Conservation (phyloP, 2,329 filamentous ascomycete species). For the Fusarium sp. region DNA sequence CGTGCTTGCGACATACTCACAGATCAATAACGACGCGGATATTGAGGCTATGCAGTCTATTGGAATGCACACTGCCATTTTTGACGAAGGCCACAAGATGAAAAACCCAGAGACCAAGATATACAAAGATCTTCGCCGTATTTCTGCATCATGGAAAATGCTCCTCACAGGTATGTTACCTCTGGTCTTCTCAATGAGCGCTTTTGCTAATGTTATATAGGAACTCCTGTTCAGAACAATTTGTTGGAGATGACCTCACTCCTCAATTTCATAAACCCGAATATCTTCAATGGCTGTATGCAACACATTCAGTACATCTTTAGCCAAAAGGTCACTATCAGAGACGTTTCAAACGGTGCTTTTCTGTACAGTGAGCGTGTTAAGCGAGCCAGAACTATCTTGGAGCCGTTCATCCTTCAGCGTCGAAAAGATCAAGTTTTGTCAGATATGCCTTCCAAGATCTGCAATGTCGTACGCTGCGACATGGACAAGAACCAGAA, state of each 20-base stretch:
- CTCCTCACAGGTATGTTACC: conserved; percentile 64
- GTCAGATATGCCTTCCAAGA: conserved; percentile 83
- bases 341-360: conserved; percentile 80
- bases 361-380: conserved; percentile 90
- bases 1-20: conserved; percentile 68
- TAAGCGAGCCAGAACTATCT: conserved; percentile 85
- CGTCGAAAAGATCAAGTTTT: conserved; percentile 94
- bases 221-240: conserved; percentile 95
- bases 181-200: not conserved
- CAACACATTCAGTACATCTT: conserved; percentile 89
- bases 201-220: conserved; percentile 58
- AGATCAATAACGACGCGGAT: conserved; percentile 63
- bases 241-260: conserved; percentile 90
- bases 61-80: conserved; percentile 70
- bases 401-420: conserved; percentile 93
- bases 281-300: conserved; percentile 79
- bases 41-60: conserved; percentile 60
- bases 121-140: conserved; percentile 80
- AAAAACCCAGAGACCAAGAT: conserved; percentile 87
- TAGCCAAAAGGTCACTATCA: conserved; percentile 87
- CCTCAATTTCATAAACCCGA: conserved; percentile 91
- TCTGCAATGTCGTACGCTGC: conserved; percentile 80
- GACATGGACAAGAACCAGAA: conserved; percentile 78
- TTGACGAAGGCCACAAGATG: conserved; percentile 93
- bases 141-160: conserved; percentile 83